Evolutionary conservation across 805 yeast species (phyloP).

Genomic region (Metschnikowia anglica): DNA sequence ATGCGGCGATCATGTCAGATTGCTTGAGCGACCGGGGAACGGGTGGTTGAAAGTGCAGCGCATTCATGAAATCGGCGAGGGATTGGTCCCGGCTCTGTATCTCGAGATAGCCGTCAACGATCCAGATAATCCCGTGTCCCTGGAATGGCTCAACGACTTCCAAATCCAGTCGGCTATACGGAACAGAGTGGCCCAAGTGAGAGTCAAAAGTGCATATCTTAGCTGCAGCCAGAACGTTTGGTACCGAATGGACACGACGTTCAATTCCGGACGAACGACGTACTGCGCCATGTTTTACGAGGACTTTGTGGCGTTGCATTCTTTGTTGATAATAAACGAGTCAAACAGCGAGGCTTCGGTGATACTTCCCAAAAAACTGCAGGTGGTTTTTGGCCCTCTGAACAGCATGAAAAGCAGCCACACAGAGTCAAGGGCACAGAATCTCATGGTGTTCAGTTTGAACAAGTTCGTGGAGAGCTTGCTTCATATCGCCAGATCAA

Average conservation of each 20-base stretch:
- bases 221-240: constrained; percentile 26
- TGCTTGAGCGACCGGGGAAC: constrained; percentile 37
- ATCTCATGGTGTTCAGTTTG: constrained; percentile 6
- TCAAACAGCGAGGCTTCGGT: neutral
- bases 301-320: constrained; percentile 38
- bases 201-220: constrained; percentile 30
- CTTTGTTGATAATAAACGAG: constrained; percentile 1
- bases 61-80: constrained; percentile 26
- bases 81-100: constrained; percentile 41
- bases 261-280: constrained; percentile 21
- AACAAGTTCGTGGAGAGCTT: constrained; percentile 10
- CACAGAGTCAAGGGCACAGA: constrained; percentile 6
- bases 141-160: constrained; percentile 32
- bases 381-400: no score
- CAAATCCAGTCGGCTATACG: constrained; percentile 1
- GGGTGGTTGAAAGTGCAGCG: constrained; percentile 41
- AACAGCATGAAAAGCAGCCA: constrained; percentile 10
- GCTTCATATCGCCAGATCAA: neutral
- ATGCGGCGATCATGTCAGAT: constrained; percentile 30
- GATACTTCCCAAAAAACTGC: constrained; percentile 6
- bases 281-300: constrained; percentile 35
- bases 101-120: constrained; percentile 43
- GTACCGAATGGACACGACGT: constrained; percentile 33
- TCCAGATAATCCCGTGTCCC: constrained; percentile 30
- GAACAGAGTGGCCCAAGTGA: constrained; percentile 16